Percentiles rank a stretch among this genome's conserved stretches.
These are phyloP conservation scores for Coemansia sp. DNA, from an alignment of 192 early-diverging fungal genomes.

Conservation along the genomic window DNA sequence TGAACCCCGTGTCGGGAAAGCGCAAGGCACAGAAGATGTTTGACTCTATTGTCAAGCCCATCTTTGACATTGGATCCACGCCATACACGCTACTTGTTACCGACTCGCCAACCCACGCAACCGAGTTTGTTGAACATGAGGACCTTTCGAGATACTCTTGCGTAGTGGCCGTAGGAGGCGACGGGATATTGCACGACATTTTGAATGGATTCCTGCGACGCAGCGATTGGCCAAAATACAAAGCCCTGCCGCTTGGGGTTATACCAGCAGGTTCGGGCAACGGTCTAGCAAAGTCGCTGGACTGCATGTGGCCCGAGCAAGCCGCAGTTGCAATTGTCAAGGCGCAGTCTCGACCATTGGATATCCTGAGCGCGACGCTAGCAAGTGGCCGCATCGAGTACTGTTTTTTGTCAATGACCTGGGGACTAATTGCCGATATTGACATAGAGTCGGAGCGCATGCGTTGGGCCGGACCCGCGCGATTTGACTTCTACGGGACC, in stretches of 20 bases:
- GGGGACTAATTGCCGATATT: slow-evolving; percentile 57
- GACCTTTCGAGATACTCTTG: slow-evolving; percentile 34
- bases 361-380: slow-evolving; percentile 55
- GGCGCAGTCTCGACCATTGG: slow-evolving; percentile 47
- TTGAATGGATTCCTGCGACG: slow-evolving; percentile 45
- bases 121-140: slow-evolving; percentile 26
- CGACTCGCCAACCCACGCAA: slow-evolving; percentile 21
- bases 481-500: slow-evolving; percentile 43
- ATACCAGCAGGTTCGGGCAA: slow-evolving; percentile 48
- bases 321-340: slow-evolving; percentile 55
- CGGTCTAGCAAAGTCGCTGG: slow-evolving; percentile 47
- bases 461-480: slow-evolving; percentile 50
- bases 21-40: slow-evolving; percentile 40
- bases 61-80: slow-evolving; percentile 32
- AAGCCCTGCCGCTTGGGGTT: slow-evolving; percentile 35
- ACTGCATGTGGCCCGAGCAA: slow-evolving; percentile 40
- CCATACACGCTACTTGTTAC: slow-evolving; percentile 39
- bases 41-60: slow-evolving; percentile 47
- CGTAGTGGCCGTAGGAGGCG: slow-evolving; percentile 41
- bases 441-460: slow-evolving; percentile 61
- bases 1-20: slow-evolving; percentile 45
- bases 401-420: slow-evolving; percentile 54
- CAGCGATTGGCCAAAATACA: slow-evolving; percentile 39
- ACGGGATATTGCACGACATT: slow-evolving; percentile 48
- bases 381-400: slow-evolving; percentile 43